Evolutionary conservation across 495 filamentous ascomycete genomes (phyloP).

Genomic region (Daldinia loculata): DNA sequence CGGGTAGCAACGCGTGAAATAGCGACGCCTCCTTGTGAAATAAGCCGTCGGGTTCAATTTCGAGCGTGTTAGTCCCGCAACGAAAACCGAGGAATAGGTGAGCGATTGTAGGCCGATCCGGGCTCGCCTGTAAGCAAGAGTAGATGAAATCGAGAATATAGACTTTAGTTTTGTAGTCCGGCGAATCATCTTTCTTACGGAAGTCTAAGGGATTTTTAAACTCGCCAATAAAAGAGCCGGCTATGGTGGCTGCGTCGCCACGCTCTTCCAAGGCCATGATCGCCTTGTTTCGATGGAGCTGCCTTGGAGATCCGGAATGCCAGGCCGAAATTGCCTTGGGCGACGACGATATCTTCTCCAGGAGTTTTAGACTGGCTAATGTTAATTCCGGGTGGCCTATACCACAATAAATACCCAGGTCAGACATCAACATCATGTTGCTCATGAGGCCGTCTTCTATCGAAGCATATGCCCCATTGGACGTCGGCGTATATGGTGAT

Average conservation of each 20-base stretch:
- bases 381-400: conserved; percentile 79
- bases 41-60: conserved; percentile 66
- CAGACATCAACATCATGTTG: conserved; percentile 76
- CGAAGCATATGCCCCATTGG: conserved; percentile 77
- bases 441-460: conserved; percentile 93
- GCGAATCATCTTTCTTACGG: conserved; percentile 66
- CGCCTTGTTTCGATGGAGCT: conserved; percentile 75
- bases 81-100: conserved; percentile 90
- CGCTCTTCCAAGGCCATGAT: conserved; percentile 79
- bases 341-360: conserved; percentile 86
- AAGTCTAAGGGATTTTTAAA: conserved; percentile 71
- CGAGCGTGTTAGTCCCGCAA: conserved; percentile 71
- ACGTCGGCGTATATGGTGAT: conserved; percentile 55
- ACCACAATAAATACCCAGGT: conserved; percentile 83
- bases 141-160: conserved; percentile 84
- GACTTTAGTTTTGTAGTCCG: conserved; percentile 78
- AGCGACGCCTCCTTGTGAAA: conserved; percentile 76
- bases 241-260: conserved; percentile 73
- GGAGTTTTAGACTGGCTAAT: conserved; percentile 75
- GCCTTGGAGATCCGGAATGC: conserved; percentile 56
- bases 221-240: conserved; percentile 70
- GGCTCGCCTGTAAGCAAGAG: conserved; percentile 73
- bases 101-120: conserved; percentile 79
- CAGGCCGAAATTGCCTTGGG: conserved; percentile 71
- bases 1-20: conserved; percentile 78